Conservation (phyloP, 768 basidiomycete species). For the Multifurca ochricompacta region DNA sequence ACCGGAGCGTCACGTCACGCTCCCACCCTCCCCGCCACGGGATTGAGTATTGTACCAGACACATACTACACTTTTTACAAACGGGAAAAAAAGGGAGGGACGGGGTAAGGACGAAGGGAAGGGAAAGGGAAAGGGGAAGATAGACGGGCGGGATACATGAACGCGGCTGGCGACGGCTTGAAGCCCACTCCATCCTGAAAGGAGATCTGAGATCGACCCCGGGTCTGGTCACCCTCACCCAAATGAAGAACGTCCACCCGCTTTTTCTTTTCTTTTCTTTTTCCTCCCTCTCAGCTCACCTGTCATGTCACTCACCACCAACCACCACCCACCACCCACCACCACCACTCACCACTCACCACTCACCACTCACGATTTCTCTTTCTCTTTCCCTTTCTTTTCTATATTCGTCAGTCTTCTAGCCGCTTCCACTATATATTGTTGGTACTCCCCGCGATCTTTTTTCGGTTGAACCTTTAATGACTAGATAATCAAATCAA, state of each 20-base stretch:
- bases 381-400: too few species aligned
- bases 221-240: constrained; percentile 21
- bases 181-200: constrained; percentile 23
- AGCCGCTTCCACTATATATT: constrained; percentile 2
- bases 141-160: constrained; percentile 21
- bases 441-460: constrained; percentile 5
- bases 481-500: too few species aligned
- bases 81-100: constrained; percentile 21
- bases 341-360: too few species aligned
- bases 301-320: too few species aligned
- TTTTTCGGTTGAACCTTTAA: constrained; percentile 3
- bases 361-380: too few species aligned
- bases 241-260: constrained; percentile 21
- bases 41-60: constrained; percentile 9
- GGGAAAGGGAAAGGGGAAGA: constrained; percentile 20
- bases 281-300: constrained; percentile 18
- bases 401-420: constrained; percentile 19
- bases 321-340: constrained; percentile 4
- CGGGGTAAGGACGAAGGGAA: constrained; percentile 15
- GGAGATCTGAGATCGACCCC: constrained; percentile 22
- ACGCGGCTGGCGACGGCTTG: constrained; percentile 22
- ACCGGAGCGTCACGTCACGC: constrained; percentile 19
- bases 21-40: constrained; percentile 14
- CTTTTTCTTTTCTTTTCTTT: constrained; percentile 20
- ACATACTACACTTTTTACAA: constrained; percentile 16